These are phyloP conservation scores for Neobulgaria alba DNA, from an alignment of 2,329 filamentous ascomycete species.

Conservation along the genomic window DNA sequence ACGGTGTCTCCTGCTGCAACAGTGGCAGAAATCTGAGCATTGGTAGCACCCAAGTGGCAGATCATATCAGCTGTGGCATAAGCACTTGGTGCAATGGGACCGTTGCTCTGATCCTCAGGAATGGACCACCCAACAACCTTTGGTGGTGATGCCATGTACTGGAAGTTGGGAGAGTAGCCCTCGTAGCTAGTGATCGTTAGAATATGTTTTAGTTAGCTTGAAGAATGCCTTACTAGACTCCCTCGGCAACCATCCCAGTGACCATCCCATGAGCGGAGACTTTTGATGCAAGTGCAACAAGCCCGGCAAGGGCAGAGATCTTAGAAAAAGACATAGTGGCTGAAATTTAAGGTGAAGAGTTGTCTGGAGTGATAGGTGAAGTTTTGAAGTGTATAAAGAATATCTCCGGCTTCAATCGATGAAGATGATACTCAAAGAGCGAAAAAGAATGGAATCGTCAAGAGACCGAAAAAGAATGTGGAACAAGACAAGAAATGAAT, in stretches of 20 bases:
- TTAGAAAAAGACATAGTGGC: slow-evolving; percentile 25
- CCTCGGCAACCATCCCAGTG: slow-evolving; percentile 37
- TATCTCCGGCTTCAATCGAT: slow-evolving; percentile 22
- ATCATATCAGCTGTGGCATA: slow-evolving; percentile 38
- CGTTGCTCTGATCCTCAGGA: slow-evolving; percentile 35
- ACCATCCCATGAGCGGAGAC: slow-evolving; percentile 39
- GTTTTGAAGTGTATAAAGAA: slow-evolving; percentile 10
- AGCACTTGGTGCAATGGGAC: slow-evolving; percentile 39
- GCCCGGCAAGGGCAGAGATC: slow-evolving; percentile 16
- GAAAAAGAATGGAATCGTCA: slow-evolving; percentile 14
- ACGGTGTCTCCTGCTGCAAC: slow-evolving; percentile 38
- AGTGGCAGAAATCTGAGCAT: slow-evolving; percentile 33
- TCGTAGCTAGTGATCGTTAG: slow-evolving; percentile 26
- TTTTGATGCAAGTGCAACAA: slow-evolving; percentile 29
- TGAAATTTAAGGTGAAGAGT: slow-evolving; percentile 9
- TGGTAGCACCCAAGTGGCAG: slow-evolving; percentile 37
- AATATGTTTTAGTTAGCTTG: not conserved
- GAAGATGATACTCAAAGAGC: slow-evolving; percentile 14
- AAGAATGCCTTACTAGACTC: slow-evolving; percentile 27
- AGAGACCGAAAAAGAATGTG: not conserved
- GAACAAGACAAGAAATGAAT: slow-evolving; percentile 16
- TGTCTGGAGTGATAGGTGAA: slow-evolving; percentile 14
- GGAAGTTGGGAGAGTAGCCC: slow-evolving; percentile 16
- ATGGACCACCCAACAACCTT: slow-evolving; percentile 33
- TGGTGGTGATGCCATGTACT: slow-evolving; percentile 21